Base-by-base conservation (phyloP, 129 eudicot genomes). In the Ambrosia trifida region DNA sequence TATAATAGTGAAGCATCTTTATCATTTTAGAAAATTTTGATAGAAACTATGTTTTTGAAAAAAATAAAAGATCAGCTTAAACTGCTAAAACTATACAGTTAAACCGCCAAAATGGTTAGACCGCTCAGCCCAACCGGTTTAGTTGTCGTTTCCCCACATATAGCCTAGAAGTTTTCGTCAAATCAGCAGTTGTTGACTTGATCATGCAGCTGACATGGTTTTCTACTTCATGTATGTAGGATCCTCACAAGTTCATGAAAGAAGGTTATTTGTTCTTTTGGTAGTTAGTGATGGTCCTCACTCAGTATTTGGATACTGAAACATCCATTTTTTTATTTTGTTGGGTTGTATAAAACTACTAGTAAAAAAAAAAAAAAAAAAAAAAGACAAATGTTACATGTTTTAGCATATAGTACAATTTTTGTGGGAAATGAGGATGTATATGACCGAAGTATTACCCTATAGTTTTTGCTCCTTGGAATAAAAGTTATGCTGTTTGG, bases 271-370 rank as follows among this genome's bases (percentile, higher is more conserved):
- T 11, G 41, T 4, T 58, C 41, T 61, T 32, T 69, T 40, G 72
- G 66, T 77, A 63, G 65, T 41, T 61, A 61, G 64, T 77, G 46
- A 70, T 77, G 81, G 67, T 64, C 81, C 76, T 77, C 59, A 69
- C 50, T 50, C 18, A 50, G 45, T 57, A 36, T 18, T 65, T 74
- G 54, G 46, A 33, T 68, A 4, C 18, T 8, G 4, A 72, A 72
- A 30, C 44, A 59, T 43, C 32, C 68, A 16, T 11, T 40, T 72
- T 72, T 72, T 43, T 30, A 1, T 31, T 30, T 51, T n/a, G 49
- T 60, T 30, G 53, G 76, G 76, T 16, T 11, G 24, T 70, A 60
- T 59, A 2, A 32, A 31, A 11, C 65, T 4, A 31, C 65, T 59
- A 30, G 30, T 28, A 2, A n/a, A 24, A 56, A 56, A 56, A 6